Evolutionary conservation across 2,329 filamentous ascomycete species (phyloP).

Genomic region (Cryoendolithus antarcticus): DNA sequence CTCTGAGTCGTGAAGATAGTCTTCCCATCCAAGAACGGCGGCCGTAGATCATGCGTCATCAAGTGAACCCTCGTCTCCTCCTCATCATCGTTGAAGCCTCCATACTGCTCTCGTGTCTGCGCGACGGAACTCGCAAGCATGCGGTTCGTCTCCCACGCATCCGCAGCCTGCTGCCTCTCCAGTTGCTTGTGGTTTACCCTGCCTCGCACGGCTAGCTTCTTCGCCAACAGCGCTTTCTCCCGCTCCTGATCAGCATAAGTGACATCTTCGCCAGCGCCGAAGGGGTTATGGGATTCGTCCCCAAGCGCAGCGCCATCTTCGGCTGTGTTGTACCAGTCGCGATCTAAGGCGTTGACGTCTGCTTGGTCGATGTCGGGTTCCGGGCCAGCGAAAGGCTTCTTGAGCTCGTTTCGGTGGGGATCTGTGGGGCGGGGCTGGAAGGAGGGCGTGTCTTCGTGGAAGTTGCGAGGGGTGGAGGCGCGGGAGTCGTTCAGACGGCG

Average conservation of each 20-base stretch:
- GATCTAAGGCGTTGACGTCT: slow-evolving; percentile 64
- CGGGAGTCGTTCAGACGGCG: slow-evolving; percentile 45
- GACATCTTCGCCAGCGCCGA: slow-evolving; percentile 57
- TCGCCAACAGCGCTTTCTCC: slow-evolving; percentile 64
- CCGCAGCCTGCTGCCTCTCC: slow-evolving; percentile 85
- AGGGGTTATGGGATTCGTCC: slow-evolving; percentile 87
- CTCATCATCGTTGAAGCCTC: slow-evolving; percentile 80
- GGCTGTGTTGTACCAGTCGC: slow-evolving; percentile 87
- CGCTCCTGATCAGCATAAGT: slow-evolving; percentile 63
- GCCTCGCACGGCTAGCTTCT: slow-evolving; percentile 47
- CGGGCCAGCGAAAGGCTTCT: slow-evolving; percentile 48
- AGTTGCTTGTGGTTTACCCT: slow-evolving; percentile 53
- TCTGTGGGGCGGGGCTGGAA: slow-evolving; percentile 12
- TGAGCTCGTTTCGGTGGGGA: slow-evolving; percentile 30
- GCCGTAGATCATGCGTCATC: slow-evolving; percentile 82
- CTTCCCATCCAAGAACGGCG: slow-evolving; percentile 86
- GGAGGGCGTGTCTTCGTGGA: slow-evolving; percentile 2
- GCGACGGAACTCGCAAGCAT: slow-evolving; percentile 96
- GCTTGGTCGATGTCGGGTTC: slow-evolving; percentile 50
- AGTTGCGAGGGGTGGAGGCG: slow-evolving; percentile 1
- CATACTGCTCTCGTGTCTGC: slow-evolving; percentile 68
- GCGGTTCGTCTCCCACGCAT: slow-evolving; percentile 97
- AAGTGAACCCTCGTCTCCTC: slow-evolving; percentile 82
- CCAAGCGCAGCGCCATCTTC: slow-evolving; percentile 77
- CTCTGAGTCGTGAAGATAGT: slow-evolving; percentile 96